Conservation (phyloP, 305 asterid species). For the Fraxinus dipetala region DNA sequence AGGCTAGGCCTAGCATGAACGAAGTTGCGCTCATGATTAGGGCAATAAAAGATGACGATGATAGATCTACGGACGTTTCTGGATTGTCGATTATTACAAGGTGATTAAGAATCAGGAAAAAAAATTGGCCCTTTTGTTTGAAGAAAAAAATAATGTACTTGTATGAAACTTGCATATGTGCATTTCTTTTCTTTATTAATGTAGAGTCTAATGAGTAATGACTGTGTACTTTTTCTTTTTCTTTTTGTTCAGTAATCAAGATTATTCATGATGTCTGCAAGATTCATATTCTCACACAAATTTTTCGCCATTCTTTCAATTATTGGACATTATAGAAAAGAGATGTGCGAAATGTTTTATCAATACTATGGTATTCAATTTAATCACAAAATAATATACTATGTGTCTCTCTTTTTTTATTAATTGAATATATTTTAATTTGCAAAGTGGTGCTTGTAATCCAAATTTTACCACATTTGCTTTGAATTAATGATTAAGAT, state of each 20-base stretch:
- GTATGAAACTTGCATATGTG: not conserved
- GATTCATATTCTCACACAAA: not conserved
- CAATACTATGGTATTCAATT: not conserved
- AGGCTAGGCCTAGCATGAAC: constrained; percentile 53
- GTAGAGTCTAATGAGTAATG: not conserved
- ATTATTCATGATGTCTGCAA: not conserved
- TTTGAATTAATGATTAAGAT: constrained; percentile 20
- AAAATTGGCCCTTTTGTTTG: not conserved
- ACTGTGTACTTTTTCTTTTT: not conserved
- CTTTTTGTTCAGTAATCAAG: not conserved
- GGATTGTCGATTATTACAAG: constrained; percentile 28
- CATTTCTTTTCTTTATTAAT: not conserved
- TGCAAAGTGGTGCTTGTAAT: not conserved
- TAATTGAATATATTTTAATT: not conserved
- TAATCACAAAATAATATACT: not conserved
- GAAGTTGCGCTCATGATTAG: constrained; percentile 49
- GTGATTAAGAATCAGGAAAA: constrained; percentile 9
- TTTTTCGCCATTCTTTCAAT: not conserved
- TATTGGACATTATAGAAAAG: not conserved
- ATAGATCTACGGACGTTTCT: constrained; percentile 59
- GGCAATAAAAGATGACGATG: constrained; percentile 59
- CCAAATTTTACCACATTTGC: constrained; percentile 20
- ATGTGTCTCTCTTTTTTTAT: not conserved
- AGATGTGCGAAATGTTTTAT: not conserved
- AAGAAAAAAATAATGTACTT: not conserved